phyloP scores from a whole-genome alignment of 371 early-diverging fungal genomes.

The Rhizopus arrhizus region DNA sequence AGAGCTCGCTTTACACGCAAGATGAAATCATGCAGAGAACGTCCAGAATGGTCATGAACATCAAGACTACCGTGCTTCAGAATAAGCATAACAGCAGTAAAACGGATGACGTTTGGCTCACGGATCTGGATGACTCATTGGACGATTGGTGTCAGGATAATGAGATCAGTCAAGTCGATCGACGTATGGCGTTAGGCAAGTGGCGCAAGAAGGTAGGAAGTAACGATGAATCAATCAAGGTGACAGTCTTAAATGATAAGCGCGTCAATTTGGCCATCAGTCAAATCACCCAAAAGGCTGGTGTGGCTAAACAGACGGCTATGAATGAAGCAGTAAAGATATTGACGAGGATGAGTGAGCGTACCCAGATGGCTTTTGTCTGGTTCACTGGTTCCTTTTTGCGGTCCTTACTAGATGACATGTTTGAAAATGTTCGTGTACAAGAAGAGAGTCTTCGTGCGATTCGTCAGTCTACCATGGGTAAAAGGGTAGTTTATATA shows the following conservation, averaged over 20 bases:
- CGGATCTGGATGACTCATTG: constrained; percentile 48
- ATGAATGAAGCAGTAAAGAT: constrained; percentile 53
- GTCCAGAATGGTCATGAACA: constrained; percentile 42
- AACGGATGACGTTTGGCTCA: constrained; percentile 47
- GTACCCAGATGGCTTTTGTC: constrained; percentile 53
- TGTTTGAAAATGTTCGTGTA: constrained; percentile 53
- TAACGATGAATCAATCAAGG: constrained; percentile 50
- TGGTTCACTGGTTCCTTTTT: constrained; percentile 53
- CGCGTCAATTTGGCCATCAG: constrained; percentile 49
- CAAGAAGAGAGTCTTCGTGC: constrained; percentile 42
- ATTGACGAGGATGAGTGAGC: constrained; percentile 51
- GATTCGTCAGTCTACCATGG: constrained; percentile 44
- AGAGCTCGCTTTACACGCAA: constrained; percentile 40
- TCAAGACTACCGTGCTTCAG: constrained; percentile 32
- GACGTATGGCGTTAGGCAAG: constrained; percentile 42
- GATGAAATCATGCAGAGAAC: constrained; percentile 39
- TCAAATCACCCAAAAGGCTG: constrained; percentile 52
- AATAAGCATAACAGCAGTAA: constrained; percentile 1
- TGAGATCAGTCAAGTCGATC: constrained; percentile 26
- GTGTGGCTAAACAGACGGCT: constrained; percentile 51
- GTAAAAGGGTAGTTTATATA: constrained; percentile 52
- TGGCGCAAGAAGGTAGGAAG: constrained; percentile 54
- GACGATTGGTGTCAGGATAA: constrained; percentile 55
- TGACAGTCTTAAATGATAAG: constrained; percentile 51
- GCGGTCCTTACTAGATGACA: constrained; percentile 38